These are phyloP conservation scores for Actinidia chinensis DNA, from an alignment of 179 eudicot genomes.

Conservation along the genomic window DNA sequence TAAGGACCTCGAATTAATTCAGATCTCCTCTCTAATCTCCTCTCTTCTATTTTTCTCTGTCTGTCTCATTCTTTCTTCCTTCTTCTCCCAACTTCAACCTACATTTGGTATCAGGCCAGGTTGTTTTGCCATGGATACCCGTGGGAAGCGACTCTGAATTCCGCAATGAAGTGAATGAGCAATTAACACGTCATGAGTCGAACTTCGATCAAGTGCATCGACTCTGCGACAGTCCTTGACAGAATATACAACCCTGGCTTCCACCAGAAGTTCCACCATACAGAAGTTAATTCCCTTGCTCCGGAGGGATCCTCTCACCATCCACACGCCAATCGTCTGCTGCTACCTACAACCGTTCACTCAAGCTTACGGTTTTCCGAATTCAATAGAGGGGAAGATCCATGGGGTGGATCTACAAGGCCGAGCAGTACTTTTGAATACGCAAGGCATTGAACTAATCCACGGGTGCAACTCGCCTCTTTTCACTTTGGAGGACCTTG, in stretches of 20 bases:
- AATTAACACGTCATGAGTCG: neutral
- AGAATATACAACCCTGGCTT: neutral
- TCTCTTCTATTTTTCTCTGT: too few relatives aligned
- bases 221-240: neutral
- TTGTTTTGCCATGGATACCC: neutral
- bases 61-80: too few relatives aligned
- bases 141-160: neutral
- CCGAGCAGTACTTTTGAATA: slow-evolving; percentile 10
- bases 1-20: too few relatives aligned
- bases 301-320: neutral
- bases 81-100: too few relatives aligned
- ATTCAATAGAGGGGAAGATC: slow-evolving; percentile 12
- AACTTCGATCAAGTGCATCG: neutral
- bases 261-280: neutral
- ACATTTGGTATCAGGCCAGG: neutral
- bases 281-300: neutral
- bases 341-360: neutral
- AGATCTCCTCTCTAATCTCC: too few relatives aligned
- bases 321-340: neutral
- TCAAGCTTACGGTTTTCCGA: neutral
- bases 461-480: neutral
- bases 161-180: neutral
- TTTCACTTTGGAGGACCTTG: slow-evolving; percentile 12
- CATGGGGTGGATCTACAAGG: slow-evolving; percentile 11
- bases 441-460: neutral